Conservation (phyloP, 1,139 yeast genomes). For the Scheffersomyces lignicola region DNA sequence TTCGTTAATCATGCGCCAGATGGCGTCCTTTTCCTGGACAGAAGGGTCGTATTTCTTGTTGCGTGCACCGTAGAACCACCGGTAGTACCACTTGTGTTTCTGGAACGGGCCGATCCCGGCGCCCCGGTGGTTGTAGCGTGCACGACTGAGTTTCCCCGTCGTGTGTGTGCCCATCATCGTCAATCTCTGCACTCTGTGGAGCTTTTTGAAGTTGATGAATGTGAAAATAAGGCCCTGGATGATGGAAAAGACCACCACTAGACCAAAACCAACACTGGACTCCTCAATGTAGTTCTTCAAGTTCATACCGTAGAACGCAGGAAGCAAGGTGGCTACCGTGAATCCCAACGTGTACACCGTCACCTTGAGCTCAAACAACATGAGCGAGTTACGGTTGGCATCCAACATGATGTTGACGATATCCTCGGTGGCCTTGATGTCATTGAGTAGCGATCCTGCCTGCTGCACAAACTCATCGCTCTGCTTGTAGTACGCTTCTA, state of each 20-base stretch:
- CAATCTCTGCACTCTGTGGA: constrained; percentile 58
- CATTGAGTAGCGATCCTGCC: constrained; percentile 78
- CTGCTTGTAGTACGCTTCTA: constrained; percentile 92
- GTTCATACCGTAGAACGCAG: constrained; percentile 94
- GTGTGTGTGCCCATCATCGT: constrained; percentile 54
- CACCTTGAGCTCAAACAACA: constrained; percentile 83
- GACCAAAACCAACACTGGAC: constrained; percentile 60
- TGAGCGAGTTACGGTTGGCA: constrained; percentile 89
- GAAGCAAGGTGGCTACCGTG: constrained; percentile 63
- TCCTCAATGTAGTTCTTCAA: constrained; percentile 88
- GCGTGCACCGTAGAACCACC: constrained; percentile 29
- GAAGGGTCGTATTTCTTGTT: constrained; percentile 34
- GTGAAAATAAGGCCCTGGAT: constrained; percentile 47
- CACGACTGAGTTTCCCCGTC: neutral
- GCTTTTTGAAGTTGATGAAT: constrained; percentile 44
- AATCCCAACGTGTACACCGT: constrained; percentile 84
- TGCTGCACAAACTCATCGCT: constrained; percentile 97
- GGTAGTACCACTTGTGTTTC: constrained; percentile 11
- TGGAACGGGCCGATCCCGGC: constrained; percentile 2
- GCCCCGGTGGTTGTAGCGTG: neutral
- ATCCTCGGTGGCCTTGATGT: constrained; percentile 93
- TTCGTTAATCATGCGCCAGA: constrained; percentile 76
- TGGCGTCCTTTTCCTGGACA: constrained; percentile 53
- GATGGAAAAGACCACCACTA: constrained; percentile 53
- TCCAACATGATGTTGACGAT: constrained; percentile 93